A percentile compares a stretch with the other conserved stretches of the same genome.
Conservation (phyloP, 352 stramenopile species). For the Phytophthora chlamydospora region DNA sequence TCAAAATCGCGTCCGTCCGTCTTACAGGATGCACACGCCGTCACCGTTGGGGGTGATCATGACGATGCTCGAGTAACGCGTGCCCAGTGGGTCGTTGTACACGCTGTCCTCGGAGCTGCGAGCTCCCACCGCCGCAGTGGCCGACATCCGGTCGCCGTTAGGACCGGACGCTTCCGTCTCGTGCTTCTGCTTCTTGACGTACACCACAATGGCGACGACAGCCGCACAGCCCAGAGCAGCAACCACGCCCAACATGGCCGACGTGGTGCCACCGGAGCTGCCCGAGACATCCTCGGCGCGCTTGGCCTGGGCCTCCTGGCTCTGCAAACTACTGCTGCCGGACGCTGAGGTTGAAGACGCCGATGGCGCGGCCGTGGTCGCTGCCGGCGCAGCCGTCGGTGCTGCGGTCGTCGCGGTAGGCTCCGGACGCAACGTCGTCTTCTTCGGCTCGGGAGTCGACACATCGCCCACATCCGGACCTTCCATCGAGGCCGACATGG, state of each 20-base stretch:
- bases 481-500: slow-evolving; percentile 31
- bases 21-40: slow-evolving; percentile 79
- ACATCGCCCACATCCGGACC: slow-evolving; percentile 44
- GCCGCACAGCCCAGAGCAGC: slow-evolving; percentile 42
- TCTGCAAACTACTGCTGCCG: slow-evolving; percentile 35
- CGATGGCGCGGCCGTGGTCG: slow-evolving; percentile 9
- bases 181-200: slow-evolving; percentile 51
- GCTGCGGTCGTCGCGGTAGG: slow-evolving; percentile 19
- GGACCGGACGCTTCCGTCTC: slow-evolving; percentile 26
- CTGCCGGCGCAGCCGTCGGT: slow-evolving; percentile 13
- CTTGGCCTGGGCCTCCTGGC: slow-evolving; percentile 55
- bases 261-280: slow-evolving; percentile 2
- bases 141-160: slow-evolving; percentile 38
- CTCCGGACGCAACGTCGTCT: slow-evolving; percentile 27
- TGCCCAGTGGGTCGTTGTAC: slow-evolving; percentile 78
- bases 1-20: slow-evolving; percentile 12
- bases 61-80: slow-evolving; percentile 86
- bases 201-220: slow-evolving; percentile 61
- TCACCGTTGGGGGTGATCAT: slow-evolving; percentile 87
- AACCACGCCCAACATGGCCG: slow-evolving; percentile 22
- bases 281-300: slow-evolving; percentile 44
- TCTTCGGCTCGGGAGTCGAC: slow-evolving; percentile 21
- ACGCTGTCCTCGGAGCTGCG: slow-evolving; percentile 64
- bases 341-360: slow-evolving; percentile 10
- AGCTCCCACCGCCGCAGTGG: slow-evolving; percentile 43